Conservation (phyloP, 1,139 yeast genomes). For the Yamadazyma trypodendri region DNA sequence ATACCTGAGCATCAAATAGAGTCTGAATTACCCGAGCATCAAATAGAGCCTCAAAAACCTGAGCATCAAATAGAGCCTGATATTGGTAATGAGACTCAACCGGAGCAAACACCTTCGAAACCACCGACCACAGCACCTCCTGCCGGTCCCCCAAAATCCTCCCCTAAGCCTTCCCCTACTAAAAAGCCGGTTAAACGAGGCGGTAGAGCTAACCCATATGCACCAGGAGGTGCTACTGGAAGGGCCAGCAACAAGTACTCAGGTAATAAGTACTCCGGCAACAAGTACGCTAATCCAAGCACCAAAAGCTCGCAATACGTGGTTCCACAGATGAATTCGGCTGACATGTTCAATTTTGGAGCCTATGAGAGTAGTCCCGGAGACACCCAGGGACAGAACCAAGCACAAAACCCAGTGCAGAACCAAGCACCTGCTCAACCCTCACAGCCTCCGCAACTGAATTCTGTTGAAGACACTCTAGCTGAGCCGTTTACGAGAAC, state of each 20-base stretch:
- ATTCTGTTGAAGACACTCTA: background rate
- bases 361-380: background rate
- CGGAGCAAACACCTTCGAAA: conserved; percentile 8
- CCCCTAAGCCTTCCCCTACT: conserved; percentile 12
- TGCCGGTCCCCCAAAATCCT: conserved; percentile 5
- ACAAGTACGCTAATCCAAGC: conserved; percentile 7
- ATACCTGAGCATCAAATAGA: too few relatives aligned
- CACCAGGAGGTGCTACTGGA: conserved; percentile 26
- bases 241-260: conserved; percentile 15
- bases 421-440: background rate
- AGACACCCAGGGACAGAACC: background rate
- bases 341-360: conserved; percentile 39
- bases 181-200: conserved; percentile 1
- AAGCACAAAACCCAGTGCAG: background rate
- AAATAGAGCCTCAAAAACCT: too few relatives aligned
- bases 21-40: too few relatives aligned
- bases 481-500: too few relatives aligned
- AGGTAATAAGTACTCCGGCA: too few relatives aligned
- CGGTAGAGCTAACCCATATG: conserved; percentile 37
- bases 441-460: too few relatives aligned
- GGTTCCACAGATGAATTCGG: conserved; percentile 13
- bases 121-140: conserved; percentile 8
- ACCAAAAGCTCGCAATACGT: conserved; percentile 5
- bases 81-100: background rate
- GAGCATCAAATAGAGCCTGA: too few relatives aligned